These are phyloP conservation scores for Hypomyces perniciosus DNA, from an alignment of 2,329 filamentous ascomycete species.

Conservation along the genomic window DNA sequence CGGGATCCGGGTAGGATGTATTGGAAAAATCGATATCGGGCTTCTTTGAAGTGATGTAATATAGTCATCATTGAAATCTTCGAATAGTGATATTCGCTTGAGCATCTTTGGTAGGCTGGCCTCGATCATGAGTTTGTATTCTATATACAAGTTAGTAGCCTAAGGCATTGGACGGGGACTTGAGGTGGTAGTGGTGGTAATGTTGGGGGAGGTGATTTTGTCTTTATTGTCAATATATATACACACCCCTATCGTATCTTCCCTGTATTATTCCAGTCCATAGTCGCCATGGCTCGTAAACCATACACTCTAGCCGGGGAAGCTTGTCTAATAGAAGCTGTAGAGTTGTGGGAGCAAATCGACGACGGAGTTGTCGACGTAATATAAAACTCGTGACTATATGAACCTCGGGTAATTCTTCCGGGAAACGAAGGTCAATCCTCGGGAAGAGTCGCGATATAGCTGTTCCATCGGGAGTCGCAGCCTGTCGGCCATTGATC, in stretches of 20 bases:
- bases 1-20: conserved; percentile 3
- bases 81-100: conserved; percentile 9
- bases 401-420: conserved; percentile 8
- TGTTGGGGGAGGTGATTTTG: background rate
- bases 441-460: conserved; percentile 5
- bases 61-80: conserved; percentile 10
- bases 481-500: conserved; percentile 12
- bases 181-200: background rate
- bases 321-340: conserved; percentile 7
- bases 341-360: conserved; percentile 4
- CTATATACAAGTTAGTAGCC: background rate
- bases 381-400: conserved; percentile 12
- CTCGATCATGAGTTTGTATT: background rate
- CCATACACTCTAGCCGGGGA: conserved; percentile 11
- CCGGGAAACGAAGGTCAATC: conserved; percentile 1
- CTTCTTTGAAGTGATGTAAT: conserved; percentile 4
- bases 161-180: background rate
- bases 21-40: background rate
- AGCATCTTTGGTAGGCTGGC: background rate
- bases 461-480: conserved; percentile 2
- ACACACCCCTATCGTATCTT: too few species aligned
- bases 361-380: conserved; percentile 13
- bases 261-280: background rate
- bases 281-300: conserved; percentile 12
- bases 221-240: background rate